Evolutionary conservation across 345 rosid species (phyloP).

Genomic region (Trapa incisa): DNA sequence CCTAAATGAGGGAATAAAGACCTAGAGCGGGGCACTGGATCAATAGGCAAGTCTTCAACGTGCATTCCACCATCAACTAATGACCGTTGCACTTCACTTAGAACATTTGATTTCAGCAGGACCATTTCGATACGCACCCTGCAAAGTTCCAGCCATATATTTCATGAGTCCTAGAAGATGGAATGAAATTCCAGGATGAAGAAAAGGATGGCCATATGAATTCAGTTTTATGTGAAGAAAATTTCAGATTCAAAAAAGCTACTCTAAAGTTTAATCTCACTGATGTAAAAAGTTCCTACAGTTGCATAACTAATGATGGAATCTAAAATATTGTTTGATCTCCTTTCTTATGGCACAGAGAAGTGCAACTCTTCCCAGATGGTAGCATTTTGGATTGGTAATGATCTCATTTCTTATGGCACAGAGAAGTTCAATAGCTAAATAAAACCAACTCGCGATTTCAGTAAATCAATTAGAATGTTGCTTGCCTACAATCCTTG

Average conservation of each 20-base stretch:
- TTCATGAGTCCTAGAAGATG: background rate
- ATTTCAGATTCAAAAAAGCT: background rate
- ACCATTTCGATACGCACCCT: constrained; percentile 74
- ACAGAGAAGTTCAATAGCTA: background rate
- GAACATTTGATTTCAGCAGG: constrained; percentile 79
- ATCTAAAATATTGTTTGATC: background rate
- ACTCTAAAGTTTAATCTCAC: background rate
- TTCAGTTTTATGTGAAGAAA: background rate
- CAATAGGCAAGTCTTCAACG: constrained; percentile 73
- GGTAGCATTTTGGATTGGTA: background rate
- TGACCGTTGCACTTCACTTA: constrained; percentile 80
- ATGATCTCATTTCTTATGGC: background rate
- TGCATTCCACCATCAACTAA: constrained; percentile 85
- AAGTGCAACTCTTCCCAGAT: background rate
- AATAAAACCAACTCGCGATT: background rate
- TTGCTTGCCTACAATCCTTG: constrained; percentile 80
- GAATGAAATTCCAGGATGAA: too few species aligned
- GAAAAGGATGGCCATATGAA: background rate
- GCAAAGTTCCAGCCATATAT: constrained; percentile 11
- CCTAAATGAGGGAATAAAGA: constrained; percentile 33
- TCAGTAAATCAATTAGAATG: background rate
- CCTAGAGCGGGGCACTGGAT: constrained; percentile 40
- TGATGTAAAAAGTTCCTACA: background rate
- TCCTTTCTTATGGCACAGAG: background rate
- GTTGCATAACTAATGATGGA: background rate